Evolutionary conservation across 345 rosid species (phyloP), one percentile per base, ranked within the genome.

Genomic region (Carallia brachiata): DNA sequence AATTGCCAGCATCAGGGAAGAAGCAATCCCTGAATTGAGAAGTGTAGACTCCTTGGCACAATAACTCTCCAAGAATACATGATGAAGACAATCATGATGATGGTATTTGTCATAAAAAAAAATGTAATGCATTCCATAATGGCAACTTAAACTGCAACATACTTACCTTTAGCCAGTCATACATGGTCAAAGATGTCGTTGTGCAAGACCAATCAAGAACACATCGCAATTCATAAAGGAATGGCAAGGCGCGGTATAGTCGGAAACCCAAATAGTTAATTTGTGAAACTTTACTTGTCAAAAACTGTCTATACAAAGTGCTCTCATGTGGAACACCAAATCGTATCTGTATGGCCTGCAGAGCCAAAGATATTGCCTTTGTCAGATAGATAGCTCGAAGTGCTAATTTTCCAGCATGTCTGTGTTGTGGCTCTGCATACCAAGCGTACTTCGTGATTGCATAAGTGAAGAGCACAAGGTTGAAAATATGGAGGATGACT

Each of bases 131-230:
- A 44, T 2, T 44, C 3, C 12, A 12, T 12, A 3, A 10, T 44
- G 50, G 50, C 13, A 12, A n/a, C 37, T 53, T 28, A 16, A 54
- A 39, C 31, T n/a, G 36, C 34, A 34, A 28, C 8, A 18, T 12
- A 47, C 74, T 52, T 61, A 83, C 86, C 83, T 83, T 83, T 68
- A 79, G 56, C 86, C 86, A 83, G 65, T 79, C 86, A 55, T 83
- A 83, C 86, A 83, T 79, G 37, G 80, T 83, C 83, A 83, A 75
- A 9, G 86, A 79, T 27, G 86, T 83, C 17, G 86, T 69, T 12
- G 86, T 83, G 79, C 86, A 83, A 50, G 86, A 83, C 86, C 86
- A 83, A 70, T 83, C 86, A 58, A 83, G 86, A 44, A 83, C 86
- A 56, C 86, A 83, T 61, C 86, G 79, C 36, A 83, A 58, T 73